Evolutionary conservation across 2,329 filamentous ascomycete species (phyloP), one percentile per base, ranked within the genome.

Genomic region (Curvularia eragrostidis): DNA sequence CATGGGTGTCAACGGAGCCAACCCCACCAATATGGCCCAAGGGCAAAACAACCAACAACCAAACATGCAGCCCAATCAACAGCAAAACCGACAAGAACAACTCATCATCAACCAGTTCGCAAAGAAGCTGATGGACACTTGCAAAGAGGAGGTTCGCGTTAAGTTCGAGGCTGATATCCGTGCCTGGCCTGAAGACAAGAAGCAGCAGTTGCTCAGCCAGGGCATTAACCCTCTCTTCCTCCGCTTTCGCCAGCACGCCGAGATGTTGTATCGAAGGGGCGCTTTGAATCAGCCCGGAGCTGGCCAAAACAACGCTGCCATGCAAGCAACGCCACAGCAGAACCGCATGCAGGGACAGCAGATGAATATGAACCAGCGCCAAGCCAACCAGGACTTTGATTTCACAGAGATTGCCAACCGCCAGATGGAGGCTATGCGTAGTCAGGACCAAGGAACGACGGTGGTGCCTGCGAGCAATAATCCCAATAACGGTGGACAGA

Each of bases 381-480:
- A 72, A 38, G 54, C 69, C 2, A 69, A 70, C 41, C 61, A 73
- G 46, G 70, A 75, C 0, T 75, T 82, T 52, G 79, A 82, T 62
- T 80, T 87, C 62, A 82, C 84, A 54, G 83, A 85, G 42, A 81
- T 87, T 38, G 79, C 85, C 55, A 83, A 82, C 26, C 85, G 87
- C 64, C 86, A 88, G 73, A 83, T 82, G 39, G 85, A 86, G 62
- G 85, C 84, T n/a, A 73, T 87, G 63, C 84, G 85, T 51, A 82
- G 83, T 15, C 84, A 86, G 66, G 84, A 87, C 71, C 83, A 83
- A 48, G 86, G 86, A 8, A 84, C 87, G 61, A 77, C 84, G 41
- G 86, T 88, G n/a, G 86, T 89, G 3, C 86, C 86, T 9, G 86
- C 85, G 6, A 89, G 85, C 72, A 85, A 83, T 66, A 84, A 84